phyloP scores from a whole-genome alignment of 345 rosid species.

The Adansonia digitata region DNA sequence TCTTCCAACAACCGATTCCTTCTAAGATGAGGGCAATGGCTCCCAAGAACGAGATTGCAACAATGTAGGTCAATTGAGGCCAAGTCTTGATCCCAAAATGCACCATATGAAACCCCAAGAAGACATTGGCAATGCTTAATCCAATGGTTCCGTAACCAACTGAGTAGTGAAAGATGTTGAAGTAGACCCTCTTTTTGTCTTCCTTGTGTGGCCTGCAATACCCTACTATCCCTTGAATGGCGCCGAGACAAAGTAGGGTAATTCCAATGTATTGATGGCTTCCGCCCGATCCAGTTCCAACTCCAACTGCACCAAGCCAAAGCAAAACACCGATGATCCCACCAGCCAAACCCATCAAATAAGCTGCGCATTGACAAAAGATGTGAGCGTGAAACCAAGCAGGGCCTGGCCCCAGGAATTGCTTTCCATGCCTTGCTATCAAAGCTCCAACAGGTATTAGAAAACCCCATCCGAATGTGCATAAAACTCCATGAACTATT shows the following conservation, averaged over 20 bases:
- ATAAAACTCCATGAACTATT: not conserved
- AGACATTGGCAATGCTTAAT: not conserved
- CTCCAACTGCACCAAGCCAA: not conserved
- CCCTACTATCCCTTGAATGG: not conserved
- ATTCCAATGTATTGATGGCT: not conserved
- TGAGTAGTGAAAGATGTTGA: not conserved
- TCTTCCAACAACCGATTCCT: not conserved
- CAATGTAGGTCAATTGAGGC: not conserved
- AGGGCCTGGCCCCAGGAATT: not conserved
- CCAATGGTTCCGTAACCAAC: not conserved
- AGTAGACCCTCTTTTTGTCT: not conserved
- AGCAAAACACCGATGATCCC: conserved; percentile 1
- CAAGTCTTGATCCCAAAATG: not conserved
- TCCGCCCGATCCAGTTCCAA: not conserved
- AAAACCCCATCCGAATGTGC: not conserved
- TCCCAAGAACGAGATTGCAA: not conserved
- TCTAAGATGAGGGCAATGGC: not conserved
- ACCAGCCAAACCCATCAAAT: not conserved
- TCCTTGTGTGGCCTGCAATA: not conserved
- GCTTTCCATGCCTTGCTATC: not conserved
- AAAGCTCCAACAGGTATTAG: conserved; percentile 1
- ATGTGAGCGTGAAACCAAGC: not conserved
- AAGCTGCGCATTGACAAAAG: not conserved
- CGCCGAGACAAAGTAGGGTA: not conserved
- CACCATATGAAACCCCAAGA: not conserved